phyloP scores from a whole-genome alignment of 306 rosid species.

The Ammopiptanthus mongolicus region DNA sequence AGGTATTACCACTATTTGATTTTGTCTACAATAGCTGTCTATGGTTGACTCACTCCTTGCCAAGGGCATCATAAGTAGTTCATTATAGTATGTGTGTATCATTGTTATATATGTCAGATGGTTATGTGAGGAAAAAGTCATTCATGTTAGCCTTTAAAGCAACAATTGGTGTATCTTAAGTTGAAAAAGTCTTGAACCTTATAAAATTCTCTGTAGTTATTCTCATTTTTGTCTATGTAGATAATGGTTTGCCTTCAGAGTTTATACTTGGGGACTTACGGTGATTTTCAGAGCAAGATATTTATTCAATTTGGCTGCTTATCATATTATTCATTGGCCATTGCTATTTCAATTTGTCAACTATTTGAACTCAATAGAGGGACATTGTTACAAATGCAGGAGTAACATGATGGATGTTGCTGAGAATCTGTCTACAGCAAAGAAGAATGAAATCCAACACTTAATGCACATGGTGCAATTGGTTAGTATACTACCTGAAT shows the following conservation, averaged over 20 bases:
- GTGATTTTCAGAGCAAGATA: not conserved
- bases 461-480: conserved; percentile 48
- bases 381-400: conserved; percentile 48
- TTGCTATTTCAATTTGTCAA: conserved; percentile 14
- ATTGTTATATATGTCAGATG: not conserved
- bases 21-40: not conserved
- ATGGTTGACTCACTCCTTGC: not conserved
- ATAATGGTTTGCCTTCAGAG: conserved; percentile 8
- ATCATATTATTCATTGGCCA: not conserved
- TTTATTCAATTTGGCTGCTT: not conserved
- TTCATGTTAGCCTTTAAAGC: not conserved
- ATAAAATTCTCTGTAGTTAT: not conserved
- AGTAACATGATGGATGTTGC: conserved; percentile 55
- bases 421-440: conserved; percentile 40
- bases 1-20: conserved; percentile 27
- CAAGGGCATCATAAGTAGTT: not conserved
- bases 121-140: not conserved
- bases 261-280: not conserved
- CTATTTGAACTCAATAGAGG: conserved; percentile 14
- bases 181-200: not conserved
- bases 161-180: not conserved
- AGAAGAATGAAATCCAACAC: conserved; percentile 63
- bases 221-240: not conserved
- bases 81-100: not conserved
- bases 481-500: conserved; percentile 41